A percentile compares a stretch with the other conserved stretches of the same genome.
These are phyloP conservation scores for Exobasidium cylindrosporum DNA, from an alignment of 1,284 basidiomycete genomes.

Conservation along the genomic window DNA sequence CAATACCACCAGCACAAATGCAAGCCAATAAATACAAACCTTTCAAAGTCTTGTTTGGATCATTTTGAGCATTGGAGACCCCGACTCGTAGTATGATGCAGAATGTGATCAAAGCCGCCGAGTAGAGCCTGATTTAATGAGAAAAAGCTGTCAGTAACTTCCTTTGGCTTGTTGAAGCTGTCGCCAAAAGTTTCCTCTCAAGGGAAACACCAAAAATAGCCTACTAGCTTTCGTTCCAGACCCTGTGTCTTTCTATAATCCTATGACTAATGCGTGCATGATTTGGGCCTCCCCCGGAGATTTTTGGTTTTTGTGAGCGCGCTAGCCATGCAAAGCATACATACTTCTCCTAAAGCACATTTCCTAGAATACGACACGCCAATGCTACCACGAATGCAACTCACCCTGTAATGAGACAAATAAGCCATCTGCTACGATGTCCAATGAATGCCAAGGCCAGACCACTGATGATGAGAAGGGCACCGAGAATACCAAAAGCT, in stretches of 20 bases:
- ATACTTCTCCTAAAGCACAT: no score
- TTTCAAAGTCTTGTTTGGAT: constrained; percentile 72
- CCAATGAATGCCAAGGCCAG: constrained; percentile 84
- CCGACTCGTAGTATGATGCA: constrained; percentile 88
- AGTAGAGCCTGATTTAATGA: constrained; percentile 77
- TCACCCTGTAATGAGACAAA: constrained; percentile 27
- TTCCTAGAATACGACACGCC: neutral
- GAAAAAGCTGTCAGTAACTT: no score
- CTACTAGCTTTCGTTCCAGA: no score
- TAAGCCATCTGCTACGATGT: constrained; percentile 57
- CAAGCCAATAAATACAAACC: constrained; percentile 85
- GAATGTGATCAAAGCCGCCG: constrained; percentile 73
- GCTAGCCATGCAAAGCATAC: no score
- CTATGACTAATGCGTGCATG: no score
- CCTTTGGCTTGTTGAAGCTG: no score
- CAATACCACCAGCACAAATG: constrained; percentile 73
- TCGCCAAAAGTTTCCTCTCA: no score
- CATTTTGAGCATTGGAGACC: constrained; percentile 73
- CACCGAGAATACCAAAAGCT: constrained; percentile 83
- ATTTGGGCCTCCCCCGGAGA: no score
- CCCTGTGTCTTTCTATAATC: no score
- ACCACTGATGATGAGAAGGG: constrained; percentile 80
- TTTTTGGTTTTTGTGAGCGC: no score
- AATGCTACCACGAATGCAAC: constrained; percentile 39
- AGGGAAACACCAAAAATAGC: no score